phyloP scores from a whole-genome alignment of 306 rosid genomes.

The Albizia julibrissin region DNA sequence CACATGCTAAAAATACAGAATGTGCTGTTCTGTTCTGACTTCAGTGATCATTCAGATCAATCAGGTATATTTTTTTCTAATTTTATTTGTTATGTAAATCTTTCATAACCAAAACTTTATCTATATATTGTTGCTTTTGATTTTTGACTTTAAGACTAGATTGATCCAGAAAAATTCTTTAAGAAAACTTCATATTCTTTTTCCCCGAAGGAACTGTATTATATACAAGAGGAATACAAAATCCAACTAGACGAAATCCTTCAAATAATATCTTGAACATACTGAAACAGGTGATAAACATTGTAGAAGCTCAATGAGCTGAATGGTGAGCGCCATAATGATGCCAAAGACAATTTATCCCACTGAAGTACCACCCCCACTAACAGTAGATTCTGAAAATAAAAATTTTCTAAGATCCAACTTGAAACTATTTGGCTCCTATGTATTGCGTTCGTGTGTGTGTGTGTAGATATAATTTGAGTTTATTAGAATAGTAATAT shows the following conservation, averaged over 20 bases:
- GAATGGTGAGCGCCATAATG: conserved; percentile 8
- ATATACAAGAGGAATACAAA: neutral
- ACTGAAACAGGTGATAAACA: neutral
- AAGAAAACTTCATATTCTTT: neutral
- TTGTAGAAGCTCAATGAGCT: neutral
- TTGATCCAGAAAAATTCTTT: conserved; percentile 3
- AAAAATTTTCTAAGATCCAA: neutral
- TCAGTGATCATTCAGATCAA: conserved; percentile 57
- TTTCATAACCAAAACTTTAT: neutral
- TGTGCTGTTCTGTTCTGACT: conserved; percentile 60
- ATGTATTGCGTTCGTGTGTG: neutral
- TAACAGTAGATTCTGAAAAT: neutral
- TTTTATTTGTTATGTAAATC: conserved; percentile 10
- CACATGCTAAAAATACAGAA: conserved; percentile 56
- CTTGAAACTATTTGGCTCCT: neutral
- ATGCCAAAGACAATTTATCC: neutral
- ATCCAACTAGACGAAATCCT: conserved; percentile 3
- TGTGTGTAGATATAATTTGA: neutral
- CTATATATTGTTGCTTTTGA: neutral
- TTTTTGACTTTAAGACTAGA: conserved; percentile 5
- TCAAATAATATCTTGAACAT: neutral
- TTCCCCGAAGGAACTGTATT: neutral
- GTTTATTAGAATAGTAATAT: neutral
- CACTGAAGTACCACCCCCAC: neutral
- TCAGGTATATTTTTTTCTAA: conserved; percentile 52